These are phyloP conservation scores for Smittium mucronatum DNA, from an alignment of 371 early-diverging fungal species.

Conservation along the genomic window DNA sequence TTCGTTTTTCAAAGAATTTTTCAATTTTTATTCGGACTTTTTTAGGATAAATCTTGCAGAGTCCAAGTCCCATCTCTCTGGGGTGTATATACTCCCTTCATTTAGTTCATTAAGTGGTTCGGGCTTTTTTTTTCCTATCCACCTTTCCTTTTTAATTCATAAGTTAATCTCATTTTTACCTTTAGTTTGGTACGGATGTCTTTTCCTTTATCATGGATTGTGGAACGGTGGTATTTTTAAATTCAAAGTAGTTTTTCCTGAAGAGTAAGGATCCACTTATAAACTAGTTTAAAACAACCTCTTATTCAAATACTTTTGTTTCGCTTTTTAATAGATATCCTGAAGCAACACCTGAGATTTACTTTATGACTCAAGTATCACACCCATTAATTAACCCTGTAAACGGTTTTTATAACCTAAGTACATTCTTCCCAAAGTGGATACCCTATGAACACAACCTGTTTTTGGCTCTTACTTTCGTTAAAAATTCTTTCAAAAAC, in stretches of 20 bases:
- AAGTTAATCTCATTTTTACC: background rate
- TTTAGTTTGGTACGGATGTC: conserved; percentile 6
- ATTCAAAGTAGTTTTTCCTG: conserved; percentile 7
- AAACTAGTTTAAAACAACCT: background rate
- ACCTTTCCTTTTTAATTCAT: background rate
- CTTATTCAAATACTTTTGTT: background rate
- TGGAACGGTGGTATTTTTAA: conserved; percentile 3
- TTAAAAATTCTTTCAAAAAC: background rate
- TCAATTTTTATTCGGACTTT: background rate
- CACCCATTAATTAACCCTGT: background rate
- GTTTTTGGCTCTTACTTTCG: background rate
- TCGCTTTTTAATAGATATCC: background rate
- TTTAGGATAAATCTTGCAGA: conserved; percentile 4
- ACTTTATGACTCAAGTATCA: background rate
- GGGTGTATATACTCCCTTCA: conserved; percentile 2
- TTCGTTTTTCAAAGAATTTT: background rate
- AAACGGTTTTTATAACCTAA: background rate
- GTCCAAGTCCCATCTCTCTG: background rate
- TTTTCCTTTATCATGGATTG: conserved; percentile 1
- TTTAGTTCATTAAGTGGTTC: background rate
- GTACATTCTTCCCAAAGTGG: background rate
- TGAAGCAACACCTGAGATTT: background rate
- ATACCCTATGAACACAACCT: background rate
- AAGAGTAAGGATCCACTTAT: background rate
- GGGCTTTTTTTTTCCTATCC: background rate